Base-by-base conservation (phyloP, 352 stramenopile species). In the Globisporangium irregulare region DNA sequence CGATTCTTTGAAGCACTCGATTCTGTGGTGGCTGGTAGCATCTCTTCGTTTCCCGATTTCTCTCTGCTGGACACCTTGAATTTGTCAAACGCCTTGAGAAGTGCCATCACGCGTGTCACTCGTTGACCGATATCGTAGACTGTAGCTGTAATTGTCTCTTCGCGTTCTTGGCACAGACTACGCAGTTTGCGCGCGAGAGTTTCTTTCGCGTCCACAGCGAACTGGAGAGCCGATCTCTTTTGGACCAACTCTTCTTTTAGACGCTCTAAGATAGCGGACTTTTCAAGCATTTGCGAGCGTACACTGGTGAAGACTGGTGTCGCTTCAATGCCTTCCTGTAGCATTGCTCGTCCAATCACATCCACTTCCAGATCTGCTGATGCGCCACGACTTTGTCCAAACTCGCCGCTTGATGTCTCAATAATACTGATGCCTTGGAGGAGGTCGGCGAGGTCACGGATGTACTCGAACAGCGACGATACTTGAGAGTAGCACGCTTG, bases 391-490 rank as follows among this genome's bases (percentile, higher is more conserved):
- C 60, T 48, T 25, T 59, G 50, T 15, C 59, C 51, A 3, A 41
- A 7, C 14, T 83, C 78, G 3, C 70, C 48, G 6, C 59, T 76
- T 24, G 80, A 89, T 24, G 77, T 82, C 57, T 89, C 80, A 34
- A 84, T 67, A 15, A 86, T 69, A 61, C 71, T 77, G 25, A 87
- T 69, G 51, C 80, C 80, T 43, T 89, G 76, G 24, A 89, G 78
- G 59, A 89, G 73, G 62, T 89, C 79, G 1, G 65, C 71, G 22
- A 87, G 43, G 50, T 73, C 66, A n/a, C 67, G 79, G 7, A 67
- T 65, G 58, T 79, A 78, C 3, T 79, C 76, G 32, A 86, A 83
- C 6, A 87, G 62, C 25, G 65, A 66, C 10, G 59, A 68, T 25
- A 80, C 54, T 29, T 76, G 76, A 10, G 66, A 58, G 55, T 83